Evolutionary conservation across 2,329 filamentous ascomycete genomes (phyloP).

Genomic region (Phialophora expanda): DNA sequence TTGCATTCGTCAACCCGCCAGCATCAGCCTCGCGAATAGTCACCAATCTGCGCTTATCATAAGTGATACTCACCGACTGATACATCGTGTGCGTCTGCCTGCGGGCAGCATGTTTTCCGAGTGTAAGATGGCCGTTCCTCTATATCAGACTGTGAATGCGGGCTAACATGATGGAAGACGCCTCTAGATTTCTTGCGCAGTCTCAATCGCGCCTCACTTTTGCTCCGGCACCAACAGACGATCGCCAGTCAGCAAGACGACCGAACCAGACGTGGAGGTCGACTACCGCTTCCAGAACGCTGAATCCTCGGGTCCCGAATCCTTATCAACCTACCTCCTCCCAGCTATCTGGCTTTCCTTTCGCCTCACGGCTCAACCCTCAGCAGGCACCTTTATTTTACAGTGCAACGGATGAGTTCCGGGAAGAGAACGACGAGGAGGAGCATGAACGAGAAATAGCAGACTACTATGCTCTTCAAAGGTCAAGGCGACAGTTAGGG

Average conservation of each 20-base stretch:
- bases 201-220: constrained; percentile 89
- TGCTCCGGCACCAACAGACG: constrained; percentile 64
- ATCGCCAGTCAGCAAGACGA: constrained; percentile 54
- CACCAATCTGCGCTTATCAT: constrained; percentile 26
- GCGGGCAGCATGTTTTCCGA: constrained; percentile 75
- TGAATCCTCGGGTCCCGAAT: constrained; percentile 54
- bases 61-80: constrained; percentile 21
- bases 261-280: constrained; percentile 54
- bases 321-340: constrained; percentile 77
- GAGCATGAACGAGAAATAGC: constrained; percentile 89
- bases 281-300: constrained; percentile 47
- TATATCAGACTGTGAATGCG: constrained; percentile 46
- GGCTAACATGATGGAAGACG: constrained; percentile 67
- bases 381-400: constrained; percentile 93
- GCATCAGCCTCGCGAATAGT: neutral
- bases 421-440: constrained; percentile 90
- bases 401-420: constrained; percentile 85
- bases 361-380: constrained; percentile 73
- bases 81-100: constrained; percentile 33
- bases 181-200: constrained; percentile 93
- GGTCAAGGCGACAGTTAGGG: constrained; percentile 85
- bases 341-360: constrained; percentile 75
- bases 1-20: neutral
- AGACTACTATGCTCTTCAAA: constrained; percentile 90
- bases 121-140: constrained; percentile 65